phyloP scores from a whole-genome alignment of 2,329 filamentous ascomycete genomes.

The Paracorniculantispora psalliotae region DNA sequence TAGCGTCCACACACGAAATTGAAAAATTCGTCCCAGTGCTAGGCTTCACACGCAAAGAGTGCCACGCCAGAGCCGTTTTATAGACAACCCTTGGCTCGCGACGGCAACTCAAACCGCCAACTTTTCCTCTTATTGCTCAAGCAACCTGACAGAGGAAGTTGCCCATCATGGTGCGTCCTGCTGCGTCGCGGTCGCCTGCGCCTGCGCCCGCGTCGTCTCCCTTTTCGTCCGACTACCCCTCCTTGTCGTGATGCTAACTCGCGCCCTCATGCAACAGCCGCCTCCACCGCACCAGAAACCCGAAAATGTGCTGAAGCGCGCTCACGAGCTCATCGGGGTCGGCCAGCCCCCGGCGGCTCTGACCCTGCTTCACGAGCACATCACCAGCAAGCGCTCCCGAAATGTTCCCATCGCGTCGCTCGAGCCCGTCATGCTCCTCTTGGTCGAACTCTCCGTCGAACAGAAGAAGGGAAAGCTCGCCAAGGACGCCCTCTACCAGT shows the following conservation, averaged over 20 bases:
- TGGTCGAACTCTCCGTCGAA: conserved; percentile 95
- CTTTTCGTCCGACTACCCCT: conserved; percentile 22
- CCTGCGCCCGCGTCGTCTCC: neutral
- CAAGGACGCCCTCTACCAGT: conserved; percentile 98
- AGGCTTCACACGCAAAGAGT: conserved; percentile 35
- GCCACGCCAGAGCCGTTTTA: conserved; percentile 33
- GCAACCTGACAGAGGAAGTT: conserved; percentile 42
- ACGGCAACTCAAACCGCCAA: conserved; percentile 33
- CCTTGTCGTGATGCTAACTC: conserved; percentile 26
- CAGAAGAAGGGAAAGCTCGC: conserved; percentile 97
- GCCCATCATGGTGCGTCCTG: conserved; percentile 45
- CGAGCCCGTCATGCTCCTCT: conserved; percentile 96
- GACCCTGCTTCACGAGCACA: conserved; percentile 95
- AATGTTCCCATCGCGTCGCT: conserved; percentile 94
- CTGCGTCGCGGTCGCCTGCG: conserved; percentile 4
- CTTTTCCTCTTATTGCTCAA: conserved; percentile 33
- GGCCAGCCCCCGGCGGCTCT: conserved; percentile 88
- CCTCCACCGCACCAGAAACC: conserved; percentile 96
- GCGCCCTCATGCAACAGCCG: conserved; percentile 53
- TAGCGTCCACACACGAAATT: conserved; percentile 44
- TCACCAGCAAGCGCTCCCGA: conserved; percentile 95
- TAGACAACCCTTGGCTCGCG: conserved; percentile 33
- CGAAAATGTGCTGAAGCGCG: conserved; percentile 98
- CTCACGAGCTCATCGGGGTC: conserved; percentile 97
- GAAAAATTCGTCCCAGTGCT: conserved; percentile 37